Conservation (phyloP, 306 rosid genomes). For the Cucurbita maxima region DNA sequence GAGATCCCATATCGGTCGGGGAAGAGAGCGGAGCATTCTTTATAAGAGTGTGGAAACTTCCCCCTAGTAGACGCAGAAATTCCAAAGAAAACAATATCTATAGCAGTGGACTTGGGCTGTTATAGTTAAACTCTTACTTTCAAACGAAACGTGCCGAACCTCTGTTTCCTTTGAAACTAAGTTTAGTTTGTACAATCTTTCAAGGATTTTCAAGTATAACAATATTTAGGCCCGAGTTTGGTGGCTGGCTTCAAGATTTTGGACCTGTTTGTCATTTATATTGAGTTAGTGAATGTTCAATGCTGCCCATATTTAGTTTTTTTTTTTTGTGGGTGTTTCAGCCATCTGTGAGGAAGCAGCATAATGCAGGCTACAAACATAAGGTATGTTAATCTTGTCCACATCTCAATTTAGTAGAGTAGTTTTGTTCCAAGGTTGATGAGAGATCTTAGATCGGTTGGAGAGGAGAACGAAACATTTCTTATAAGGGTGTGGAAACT, state of each 20-base stretch:
- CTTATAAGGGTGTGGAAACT: too few relatives aligned
- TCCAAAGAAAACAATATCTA: too few relatives aligned
- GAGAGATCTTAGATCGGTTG: too few relatives aligned
- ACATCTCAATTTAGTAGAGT: neutral
- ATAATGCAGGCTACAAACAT: slow-evolving; percentile 94
- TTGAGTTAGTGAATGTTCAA: neutral
- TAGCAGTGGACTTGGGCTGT: too few relatives aligned
- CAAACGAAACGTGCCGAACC: neutral
- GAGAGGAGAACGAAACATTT: too few relatives aligned
- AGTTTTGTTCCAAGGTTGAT: neutral
- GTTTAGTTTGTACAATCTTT: neutral
- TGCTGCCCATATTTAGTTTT: neutral
- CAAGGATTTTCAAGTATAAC: neutral
- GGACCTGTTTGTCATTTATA: neutral
- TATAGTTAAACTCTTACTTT: neutral
- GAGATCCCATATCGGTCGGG: too few relatives aligned
- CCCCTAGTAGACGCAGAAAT: too few relatives aligned
- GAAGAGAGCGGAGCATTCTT: too few relatives aligned
- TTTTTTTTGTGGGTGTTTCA: slow-evolving; percentile 12
- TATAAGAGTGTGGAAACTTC: too few relatives aligned
- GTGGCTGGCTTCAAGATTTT: neutral
- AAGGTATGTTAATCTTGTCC: slow-evolving; percentile 34
- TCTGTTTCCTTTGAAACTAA: neutral
- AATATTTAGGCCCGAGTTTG: neutral
- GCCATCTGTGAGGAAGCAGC: slow-evolving; percentile 99